A percentile compares a stretch with the other conserved stretches of the same genome.
Conservation (phyloP, 768 basidiomycete genomes). For the Pisolithus albus region DNA sequence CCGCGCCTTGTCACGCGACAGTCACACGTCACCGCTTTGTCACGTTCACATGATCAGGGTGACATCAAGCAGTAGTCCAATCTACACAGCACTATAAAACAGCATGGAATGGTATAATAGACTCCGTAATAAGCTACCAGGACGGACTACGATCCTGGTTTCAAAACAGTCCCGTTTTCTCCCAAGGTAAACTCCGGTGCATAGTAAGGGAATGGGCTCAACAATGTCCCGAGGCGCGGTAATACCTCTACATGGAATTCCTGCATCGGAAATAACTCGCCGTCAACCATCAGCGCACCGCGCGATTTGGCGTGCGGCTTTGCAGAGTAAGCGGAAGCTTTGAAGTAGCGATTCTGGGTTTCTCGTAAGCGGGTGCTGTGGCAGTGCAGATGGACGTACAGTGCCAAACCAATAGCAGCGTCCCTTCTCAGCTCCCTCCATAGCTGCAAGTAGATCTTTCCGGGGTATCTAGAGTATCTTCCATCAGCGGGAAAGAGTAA, state of each 20-base stretch:
- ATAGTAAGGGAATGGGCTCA: conserved; percentile 53
- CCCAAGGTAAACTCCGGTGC: conserved; percentile 43
- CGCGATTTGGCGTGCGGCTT: conserved; percentile 45
- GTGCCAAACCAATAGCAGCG: conserved; percentile 53
- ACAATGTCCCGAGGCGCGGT: conserved; percentile 53
- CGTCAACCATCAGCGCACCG: conserved; percentile 66
- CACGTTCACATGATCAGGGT: conserved; percentile 12
- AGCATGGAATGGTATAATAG: no score
- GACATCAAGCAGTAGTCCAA: not conserved
- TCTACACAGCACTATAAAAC: not conserved
- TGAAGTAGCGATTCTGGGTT: conserved; percentile 59
- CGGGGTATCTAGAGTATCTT: conserved; percentile 28
- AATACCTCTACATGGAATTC: conserved; percentile 76
- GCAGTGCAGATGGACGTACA: conserved; percentile 31
- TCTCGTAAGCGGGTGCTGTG: conserved; percentile 5
- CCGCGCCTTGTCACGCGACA: conserved; percentile 28
- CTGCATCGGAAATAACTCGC: conserved; percentile 68
- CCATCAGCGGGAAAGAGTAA: conserved; percentile 3
- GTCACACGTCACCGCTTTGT: conserved; percentile 12
- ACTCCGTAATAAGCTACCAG: not conserved
- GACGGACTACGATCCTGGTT: not conserved
- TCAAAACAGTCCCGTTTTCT: conserved; percentile 13
- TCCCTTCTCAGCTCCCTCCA: conserved; percentile 60
- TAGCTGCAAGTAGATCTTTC: conserved; percentile 41
- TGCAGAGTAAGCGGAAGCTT: conserved; percentile 67